Percentiles rank a stretch among this genome's conserved stretches.
Conservation (phyloP, 805 yeast genomes). For the Cyberlindnera euphorbiiphila region DNA sequence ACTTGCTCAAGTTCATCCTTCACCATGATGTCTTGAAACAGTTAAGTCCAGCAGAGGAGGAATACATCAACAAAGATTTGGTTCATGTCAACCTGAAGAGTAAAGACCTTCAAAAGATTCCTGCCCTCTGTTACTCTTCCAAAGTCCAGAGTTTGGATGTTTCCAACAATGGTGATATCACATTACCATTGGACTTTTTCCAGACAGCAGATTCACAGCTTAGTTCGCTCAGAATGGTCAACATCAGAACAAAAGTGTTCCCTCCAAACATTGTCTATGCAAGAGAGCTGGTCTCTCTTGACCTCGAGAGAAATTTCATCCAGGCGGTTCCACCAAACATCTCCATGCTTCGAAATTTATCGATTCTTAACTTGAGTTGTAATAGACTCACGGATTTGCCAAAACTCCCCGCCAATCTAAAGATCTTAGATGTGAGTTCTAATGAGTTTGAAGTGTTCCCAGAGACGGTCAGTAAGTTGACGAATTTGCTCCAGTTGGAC, state of each 20-base stretch:
- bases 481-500: conserved; percentile 62
- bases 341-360: conserved; percentile 48
- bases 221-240: conserved; percentile 60
- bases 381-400: conserved; percentile 69
- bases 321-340: conserved; percentile 57
- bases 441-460: conserved; percentile 66
- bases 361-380: conserved; percentile 64
- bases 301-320: conserved; percentile 76
- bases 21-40: conserved; percentile 59
- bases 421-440: conserved; percentile 71
- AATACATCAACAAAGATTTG: conserved; percentile 58
- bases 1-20: conserved; percentile 74
- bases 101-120: conserved; percentile 77
- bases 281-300: conserved; percentile 58
- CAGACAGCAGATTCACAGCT: conserved; percentile 72
- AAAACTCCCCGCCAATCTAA: conserved; percentile 47
- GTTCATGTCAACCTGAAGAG: conserved; percentile 70
- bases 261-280: conserved; percentile 75
- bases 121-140: conserved; percentile 75
- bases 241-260: conserved; percentile 68
- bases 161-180: conserved; percentile 81
- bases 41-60: conserved; percentile 65
- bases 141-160: conserved; percentile 81
- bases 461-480: conserved; percentile 56
- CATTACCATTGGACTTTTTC: conserved; percentile 79